A percentile compares a stretch with the other conserved stretches of the same genome.
Conservation (phyloP, 768 basidiomycete genomes). For the Tephrocybe sp. region DNA sequence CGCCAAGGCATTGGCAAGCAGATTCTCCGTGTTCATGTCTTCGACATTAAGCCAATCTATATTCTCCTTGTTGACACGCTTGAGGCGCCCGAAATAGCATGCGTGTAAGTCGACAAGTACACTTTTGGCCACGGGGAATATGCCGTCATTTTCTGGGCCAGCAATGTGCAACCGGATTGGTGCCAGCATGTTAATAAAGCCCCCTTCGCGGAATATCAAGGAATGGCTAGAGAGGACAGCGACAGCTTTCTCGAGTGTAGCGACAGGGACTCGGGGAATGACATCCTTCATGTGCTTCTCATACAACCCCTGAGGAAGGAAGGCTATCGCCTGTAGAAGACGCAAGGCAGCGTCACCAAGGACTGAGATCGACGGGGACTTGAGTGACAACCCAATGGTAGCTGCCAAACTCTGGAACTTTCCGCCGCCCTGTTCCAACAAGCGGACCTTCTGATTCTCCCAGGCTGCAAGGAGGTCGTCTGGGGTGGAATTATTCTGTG, state of each 20-base stretch:
- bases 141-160: not conserved
- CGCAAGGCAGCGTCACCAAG: not conserved
- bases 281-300: not conserved
- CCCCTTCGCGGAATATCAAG: not conserved
- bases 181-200: not conserved
- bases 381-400: not conserved
- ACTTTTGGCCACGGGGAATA: not conserved
- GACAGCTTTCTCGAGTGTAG: not conserved
- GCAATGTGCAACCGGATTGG: conserved; percentile 5
- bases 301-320: conserved; percentile 3
- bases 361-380: not conserved
- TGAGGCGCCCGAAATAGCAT: not conserved
- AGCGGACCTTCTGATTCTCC: not conserved
- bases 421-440: conserved; percentile 1
- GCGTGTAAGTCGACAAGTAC: not conserved
- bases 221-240: not conserved
- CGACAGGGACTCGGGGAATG: not conserved
- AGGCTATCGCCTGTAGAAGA: not conserved
- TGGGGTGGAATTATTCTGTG: conserved; percentile 7
- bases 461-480: conserved; percentile 2
- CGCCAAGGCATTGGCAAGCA: not conserved
- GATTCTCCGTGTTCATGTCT: conserved; percentile 1
- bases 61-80: not conserved
- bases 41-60: not conserved
- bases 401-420: not conserved